Evolutionary conservation across 2,329 filamentous ascomycete species (phyloP).

Genomic region (Coniochaeta ligniaria): DNA sequence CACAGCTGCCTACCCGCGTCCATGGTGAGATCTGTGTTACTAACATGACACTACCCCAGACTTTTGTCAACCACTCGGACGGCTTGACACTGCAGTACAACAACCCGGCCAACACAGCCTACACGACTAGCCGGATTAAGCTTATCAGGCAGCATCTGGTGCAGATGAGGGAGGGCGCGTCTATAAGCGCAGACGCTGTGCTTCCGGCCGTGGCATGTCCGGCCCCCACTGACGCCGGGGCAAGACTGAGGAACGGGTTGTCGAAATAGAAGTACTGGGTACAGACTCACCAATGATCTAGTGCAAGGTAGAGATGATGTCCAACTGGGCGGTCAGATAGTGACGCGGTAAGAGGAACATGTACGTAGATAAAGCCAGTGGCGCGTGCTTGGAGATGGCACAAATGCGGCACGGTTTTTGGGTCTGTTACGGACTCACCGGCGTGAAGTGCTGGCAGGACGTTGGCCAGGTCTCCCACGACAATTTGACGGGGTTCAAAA

Average conservation of each 20-base stretch:
- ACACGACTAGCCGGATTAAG: conserved; percentile 27
- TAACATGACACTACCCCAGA: conserved; percentile 14
- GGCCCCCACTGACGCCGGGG: conserved; percentile 4
- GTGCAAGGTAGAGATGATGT: too few species aligned
- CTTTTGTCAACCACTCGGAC: conserved; percentile 35
- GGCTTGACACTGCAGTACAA: conserved; percentile 37
- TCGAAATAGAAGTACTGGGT: neutral
- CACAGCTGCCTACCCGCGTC: neutral
- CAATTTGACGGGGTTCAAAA: neutral
- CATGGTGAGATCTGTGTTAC: neutral
- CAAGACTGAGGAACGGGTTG: neutral
- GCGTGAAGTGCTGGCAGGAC: too few species aligned
- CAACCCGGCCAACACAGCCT: conserved; percentile 30
- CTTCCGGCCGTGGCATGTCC: conserved; percentile 32
- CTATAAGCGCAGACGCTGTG: conserved; percentile 22
- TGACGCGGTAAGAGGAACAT: neutral
- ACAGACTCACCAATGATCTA: too few species aligned
- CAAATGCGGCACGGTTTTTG: too few species aligned
- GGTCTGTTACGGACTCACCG: neutral
- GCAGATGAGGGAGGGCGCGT: conserved; percentile 26
- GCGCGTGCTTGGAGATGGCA: too few species aligned
- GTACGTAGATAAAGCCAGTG: too few species aligned
- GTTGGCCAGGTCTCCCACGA: neutral
- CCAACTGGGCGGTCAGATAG: neutral
- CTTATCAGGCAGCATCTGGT: conserved; percentile 36